These are phyloP conservation scores for Penicillium herquei DNA, from an alignment of 495 filamentous ascomycete species.

Conservation along the genomic window DNA sequence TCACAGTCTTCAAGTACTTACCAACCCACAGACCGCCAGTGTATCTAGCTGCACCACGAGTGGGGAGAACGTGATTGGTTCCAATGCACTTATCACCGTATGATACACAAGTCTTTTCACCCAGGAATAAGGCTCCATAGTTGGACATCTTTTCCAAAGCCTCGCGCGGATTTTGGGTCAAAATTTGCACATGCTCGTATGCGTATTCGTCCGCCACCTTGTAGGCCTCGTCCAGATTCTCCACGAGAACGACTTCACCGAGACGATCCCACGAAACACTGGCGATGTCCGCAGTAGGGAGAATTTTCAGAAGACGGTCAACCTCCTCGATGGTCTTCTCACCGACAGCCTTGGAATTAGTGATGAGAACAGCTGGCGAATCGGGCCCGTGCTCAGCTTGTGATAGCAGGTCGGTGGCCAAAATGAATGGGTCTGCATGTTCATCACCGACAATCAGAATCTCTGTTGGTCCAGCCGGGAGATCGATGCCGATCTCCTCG, in stretches of 20 bases:
- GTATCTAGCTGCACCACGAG: constrained; percentile 44
- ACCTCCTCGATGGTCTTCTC: constrained; percentile 37
- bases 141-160: constrained; percentile 51
- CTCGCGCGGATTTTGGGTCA: constrained; percentile 46
- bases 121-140: constrained; percentile 53
- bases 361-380: constrained; percentile 48
- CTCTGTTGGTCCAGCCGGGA: constrained; percentile 54
- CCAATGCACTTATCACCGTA: constrained; percentile 56
- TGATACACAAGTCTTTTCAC: constrained; percentile 53
- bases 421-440: constrained; percentile 47
- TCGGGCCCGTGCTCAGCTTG: constrained; percentile 56
- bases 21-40: constrained; percentile 54
- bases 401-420: constrained; percentile 51
- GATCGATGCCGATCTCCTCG: constrained; percentile 51
- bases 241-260: constrained; percentile 48
- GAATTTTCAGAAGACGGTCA: constrained; percentile 36
- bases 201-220: constrained; percentile 51
- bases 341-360: constrained; percentile 43
- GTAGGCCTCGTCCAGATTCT: constrained; percentile 45
- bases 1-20: constrained; percentile 51
- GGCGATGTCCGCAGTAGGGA: constrained; percentile 45
- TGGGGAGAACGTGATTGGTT: constrained; percentile 55
- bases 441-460: constrained; percentile 53
- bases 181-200: constrained; percentile 54
- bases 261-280: constrained; percentile 44